A percentile compares a stretch with the other conserved stretches of the same genome.
phyloP scores from a whole-genome alignment of 352 stramenopile species.

The Thalassiosira mediterranea region DNA sequence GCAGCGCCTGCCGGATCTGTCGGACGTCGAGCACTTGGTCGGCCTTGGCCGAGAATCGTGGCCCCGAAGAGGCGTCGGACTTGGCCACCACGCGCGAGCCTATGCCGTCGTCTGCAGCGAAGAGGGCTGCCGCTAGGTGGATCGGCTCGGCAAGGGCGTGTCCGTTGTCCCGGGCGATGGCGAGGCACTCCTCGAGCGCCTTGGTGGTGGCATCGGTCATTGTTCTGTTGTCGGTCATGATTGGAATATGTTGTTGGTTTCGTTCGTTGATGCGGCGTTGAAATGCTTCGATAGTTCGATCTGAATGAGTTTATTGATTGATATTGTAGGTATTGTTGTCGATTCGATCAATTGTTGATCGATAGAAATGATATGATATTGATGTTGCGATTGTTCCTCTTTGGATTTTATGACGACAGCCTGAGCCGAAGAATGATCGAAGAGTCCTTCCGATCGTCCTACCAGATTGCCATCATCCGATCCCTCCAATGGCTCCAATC shows the following conservation, averaged over 20 bases:
- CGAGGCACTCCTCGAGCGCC: constrained; percentile 65
- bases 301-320: too few relatives aligned
- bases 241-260: constrained; percentile 4
- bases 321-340: too few relatives aligned
- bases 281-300: too few relatives aligned
- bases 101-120: constrained; percentile 70
- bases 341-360: too few relatives aligned
- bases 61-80: constrained; percentile 19
- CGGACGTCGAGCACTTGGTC: constrained; percentile 56
- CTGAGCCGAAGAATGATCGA: too few relatives aligned
- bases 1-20: constrained; percentile 63
- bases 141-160: constrained; percentile 73
- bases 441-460: too few relatives aligned
- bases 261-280: too few relatives aligned
- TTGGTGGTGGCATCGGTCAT: constrained; percentile 81
- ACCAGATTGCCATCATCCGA: too few relatives aligned
- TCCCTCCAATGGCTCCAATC: too few relatives aligned
- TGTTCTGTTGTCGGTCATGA: constrained; percentile 61
- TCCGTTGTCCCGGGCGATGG: constrained; percentile 73
- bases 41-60: not conserved
- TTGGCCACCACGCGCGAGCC: constrained; percentile 66
- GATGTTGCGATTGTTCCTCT: too few relatives aligned
- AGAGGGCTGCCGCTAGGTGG: constrained; percentile 71
- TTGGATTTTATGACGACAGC: too few relatives aligned
- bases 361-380: too few relatives aligned